Base-by-base conservation (phyloP, 139 green algal species). In the Chlorella sp. region DNA sequence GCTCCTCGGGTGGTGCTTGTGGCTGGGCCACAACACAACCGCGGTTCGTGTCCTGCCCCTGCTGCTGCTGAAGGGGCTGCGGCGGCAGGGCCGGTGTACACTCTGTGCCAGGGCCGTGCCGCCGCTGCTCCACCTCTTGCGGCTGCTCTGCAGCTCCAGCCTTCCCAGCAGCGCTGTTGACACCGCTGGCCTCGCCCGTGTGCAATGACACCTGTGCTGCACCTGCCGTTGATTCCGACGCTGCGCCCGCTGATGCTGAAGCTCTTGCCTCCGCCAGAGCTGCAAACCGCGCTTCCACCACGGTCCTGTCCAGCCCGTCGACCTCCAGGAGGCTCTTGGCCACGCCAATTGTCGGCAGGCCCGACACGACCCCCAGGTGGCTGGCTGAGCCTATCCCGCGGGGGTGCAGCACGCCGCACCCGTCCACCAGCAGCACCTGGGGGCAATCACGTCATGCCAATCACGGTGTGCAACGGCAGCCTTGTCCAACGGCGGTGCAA, bases 381-480 rank as follows among this genome's bases (percentile, higher is more conserved):
- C 76, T 85, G 49, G 86, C 88, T 49, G 72, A 82, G 27, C 88
- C 88, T 55, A 81, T 88, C 2, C 77, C 62, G 14, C 82, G 77
- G 4, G 83, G 86, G 67, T 91, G 86, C 72, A 93, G 78, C 34
- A 78, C 61, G 0, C 88, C 88, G 69, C 83, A 89, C 6, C 88
- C 88, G 67, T 91, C 86, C 42, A 91, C 86, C 27, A 93, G 73
- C 23, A 90, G n/a, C 17, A 90, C 77, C 83, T 92, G 74, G n/a
- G n/a, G n/a, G n/a, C n/a, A n/a, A n/a, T n/a, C n/a, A n/a, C n/a
- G n/a, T n/a, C n/a, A n/a, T n/a, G n/a, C n/a, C n/a, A n/a, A n/a
- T n/a, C n/a, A n/a, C n/a, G n/a, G n/a, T n/a, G n/a, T n/a, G n/a
- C n/a, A n/a, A n/a, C n/a, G n/a, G n/a, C n/a, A n/a, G n/a, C n/a